Evolutionary conservation across 2,329 filamentous ascomycete genomes (phyloP).

Genomic region (Phialemoniopsis sp.): DNA sequence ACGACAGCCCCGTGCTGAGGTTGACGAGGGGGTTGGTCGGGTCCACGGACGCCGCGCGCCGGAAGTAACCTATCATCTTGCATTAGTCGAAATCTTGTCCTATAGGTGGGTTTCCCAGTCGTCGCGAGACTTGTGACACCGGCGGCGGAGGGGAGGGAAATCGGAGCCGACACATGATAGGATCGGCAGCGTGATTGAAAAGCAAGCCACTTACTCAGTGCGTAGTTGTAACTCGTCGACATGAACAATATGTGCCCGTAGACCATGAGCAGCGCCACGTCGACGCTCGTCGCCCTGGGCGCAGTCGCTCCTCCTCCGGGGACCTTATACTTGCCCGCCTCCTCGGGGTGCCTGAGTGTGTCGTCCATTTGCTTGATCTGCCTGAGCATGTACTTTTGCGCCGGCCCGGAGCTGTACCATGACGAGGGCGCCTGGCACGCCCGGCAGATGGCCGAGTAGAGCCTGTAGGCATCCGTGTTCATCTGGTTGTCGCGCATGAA

Average conservation of each 20-base stretch:
- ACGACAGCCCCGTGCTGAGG: conserved; percentile 76
- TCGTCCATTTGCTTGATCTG: conserved; percentile 90
- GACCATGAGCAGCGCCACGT: conserved; percentile 77
- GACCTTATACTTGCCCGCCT: too few relatives aligned
- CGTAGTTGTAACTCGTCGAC: conserved; percentile 77
- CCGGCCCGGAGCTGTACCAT: conserved; percentile 76
- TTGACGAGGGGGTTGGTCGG: conserved; percentile 74
- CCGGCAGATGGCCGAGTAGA: conserved; percentile 75
- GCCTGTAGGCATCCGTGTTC: conserved; percentile 75
- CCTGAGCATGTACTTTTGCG: conserved; percentile 86
- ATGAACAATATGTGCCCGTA: conserved; percentile 89
- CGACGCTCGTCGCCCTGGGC: conserved; percentile 39
- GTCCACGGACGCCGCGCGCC: conserved; percentile 70
- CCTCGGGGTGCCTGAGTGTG: conserved; percentile 36
- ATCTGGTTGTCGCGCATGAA: conserved; percentile 81
- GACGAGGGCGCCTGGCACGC: conserved; percentile 68
- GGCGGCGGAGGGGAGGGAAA: too few relatives aligned
- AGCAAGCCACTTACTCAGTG: conserved; percentile 55
- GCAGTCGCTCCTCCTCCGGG: conserved; percentile 12
- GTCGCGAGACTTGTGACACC: too few relatives aligned
- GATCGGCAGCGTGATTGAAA: not conserved
- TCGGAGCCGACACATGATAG: too few relatives aligned
- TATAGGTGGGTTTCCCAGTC: not conserved
- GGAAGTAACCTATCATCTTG: conserved; percentile 64
- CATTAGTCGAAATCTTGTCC: conserved; percentile 2